phyloP scores from a whole-genome alignment of 257 asterid genomes.

The Lithospermum erythrorhizon region DNA sequence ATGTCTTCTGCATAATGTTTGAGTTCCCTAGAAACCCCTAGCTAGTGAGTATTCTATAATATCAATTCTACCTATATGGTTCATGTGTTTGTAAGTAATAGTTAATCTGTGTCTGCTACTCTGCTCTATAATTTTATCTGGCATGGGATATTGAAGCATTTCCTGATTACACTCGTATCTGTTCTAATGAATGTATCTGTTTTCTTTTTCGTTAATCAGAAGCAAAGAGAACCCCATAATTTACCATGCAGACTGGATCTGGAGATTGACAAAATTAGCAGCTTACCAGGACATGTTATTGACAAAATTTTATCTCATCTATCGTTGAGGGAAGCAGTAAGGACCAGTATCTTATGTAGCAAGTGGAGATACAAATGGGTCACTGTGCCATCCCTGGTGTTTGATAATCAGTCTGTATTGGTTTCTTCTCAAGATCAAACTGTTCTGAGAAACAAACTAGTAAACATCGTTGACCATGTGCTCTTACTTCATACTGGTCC shows the following conservation, averaged over 20 bases:
- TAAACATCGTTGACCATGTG: conserved; percentile 73
- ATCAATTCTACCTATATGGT: too few relatives aligned
- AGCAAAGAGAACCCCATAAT: conserved; percentile 57
- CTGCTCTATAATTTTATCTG: too few relatives aligned
- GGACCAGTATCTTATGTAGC: conserved; percentile 69
- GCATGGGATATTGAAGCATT: too few relatives aligned
- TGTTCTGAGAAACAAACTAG: conserved; percentile 57
- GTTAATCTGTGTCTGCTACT: too few relatives aligned
- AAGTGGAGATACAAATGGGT: conserved; percentile 97
- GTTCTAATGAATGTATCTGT: too few relatives aligned
- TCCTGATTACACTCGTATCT: too few relatives aligned
- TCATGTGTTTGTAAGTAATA: too few relatives aligned
- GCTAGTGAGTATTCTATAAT: too few relatives aligned
- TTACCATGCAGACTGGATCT: conserved; percentile 30
- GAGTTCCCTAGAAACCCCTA: too few relatives aligned
- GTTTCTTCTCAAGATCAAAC: conserved; percentile 70
- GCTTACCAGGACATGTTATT: conserved; percentile 67
- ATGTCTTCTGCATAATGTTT: too few relatives aligned
- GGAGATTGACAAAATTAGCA: conserved; percentile 58
- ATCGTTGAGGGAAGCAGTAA: conserved; percentile 75
- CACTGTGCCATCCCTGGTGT: conserved; percentile 67
- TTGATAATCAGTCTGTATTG: conserved; percentile 73
- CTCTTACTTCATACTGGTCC: conserved; percentile 81
- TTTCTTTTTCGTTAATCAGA: conserved; percentile 33
- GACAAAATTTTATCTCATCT: conserved; percentile 78